Evolutionary conservation across 345 rosid species (phyloP).

Genomic region (Eucalyptus virginea): DNA sequence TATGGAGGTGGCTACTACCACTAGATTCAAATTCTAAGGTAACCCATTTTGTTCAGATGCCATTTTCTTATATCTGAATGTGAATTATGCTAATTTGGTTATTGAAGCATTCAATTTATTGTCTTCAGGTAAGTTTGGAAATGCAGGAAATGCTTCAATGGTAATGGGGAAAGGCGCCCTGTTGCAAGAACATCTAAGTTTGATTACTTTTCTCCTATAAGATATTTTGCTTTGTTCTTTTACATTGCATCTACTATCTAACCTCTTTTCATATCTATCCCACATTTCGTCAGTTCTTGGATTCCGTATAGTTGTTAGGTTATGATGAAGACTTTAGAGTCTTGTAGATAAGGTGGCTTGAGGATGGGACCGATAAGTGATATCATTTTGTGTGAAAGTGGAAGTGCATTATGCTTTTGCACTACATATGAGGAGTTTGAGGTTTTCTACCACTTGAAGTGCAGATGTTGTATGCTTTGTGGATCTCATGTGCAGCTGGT

Average conservation of each 20-base stretch:
- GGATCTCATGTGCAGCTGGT: background rate
- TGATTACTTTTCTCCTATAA: background rate
- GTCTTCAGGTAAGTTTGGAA: conserved; percentile 25
- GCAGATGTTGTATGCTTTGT: background rate
- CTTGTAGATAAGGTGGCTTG: background rate
- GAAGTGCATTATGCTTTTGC: background rate
- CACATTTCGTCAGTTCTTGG: background rate
- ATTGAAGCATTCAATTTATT: background rate
- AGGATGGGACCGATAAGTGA: background rate
- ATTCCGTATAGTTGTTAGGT: background rate
- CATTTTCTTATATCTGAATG: background rate
- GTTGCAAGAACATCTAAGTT: background rate
- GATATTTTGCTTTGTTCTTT: background rate
- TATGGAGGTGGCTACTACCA: conserved; percentile 37
- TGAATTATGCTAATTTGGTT: background rate
- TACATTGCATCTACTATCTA: background rate
- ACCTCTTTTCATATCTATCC: background rate
- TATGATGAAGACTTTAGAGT: background rate
- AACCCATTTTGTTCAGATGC: background rate
- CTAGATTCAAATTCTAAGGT: background rate
- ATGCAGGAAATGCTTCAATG: conserved; percentile 7
- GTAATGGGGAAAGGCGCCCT: conserved; percentile 13
- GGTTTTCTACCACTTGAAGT: background rate
- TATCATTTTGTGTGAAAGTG: background rate
- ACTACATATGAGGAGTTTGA: background rate